A percentile compares a stretch with the other conserved stretches of the same genome.
These are phyloP conservation scores for Grosmannia clavigera DNA, from an alignment of 2,329 filamentous ascomycete genomes.

Conservation along the genomic window DNA sequence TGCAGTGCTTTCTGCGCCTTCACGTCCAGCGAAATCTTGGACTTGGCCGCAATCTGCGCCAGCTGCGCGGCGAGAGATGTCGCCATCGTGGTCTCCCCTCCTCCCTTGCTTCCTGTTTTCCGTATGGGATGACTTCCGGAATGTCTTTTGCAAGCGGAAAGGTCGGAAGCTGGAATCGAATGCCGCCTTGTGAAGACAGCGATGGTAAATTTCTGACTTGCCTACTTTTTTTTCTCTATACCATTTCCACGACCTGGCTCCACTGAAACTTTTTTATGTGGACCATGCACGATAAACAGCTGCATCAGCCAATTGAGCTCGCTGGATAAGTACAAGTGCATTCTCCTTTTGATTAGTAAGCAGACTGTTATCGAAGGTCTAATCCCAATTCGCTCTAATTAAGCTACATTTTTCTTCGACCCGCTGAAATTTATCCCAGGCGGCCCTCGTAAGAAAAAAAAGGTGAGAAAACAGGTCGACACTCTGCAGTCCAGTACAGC, in stretches of 20 bases:
- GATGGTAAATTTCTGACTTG: neutral
- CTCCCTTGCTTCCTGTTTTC: neutral
- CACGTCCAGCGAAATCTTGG: slow-evolving; percentile 80
- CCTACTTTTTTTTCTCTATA: slow-evolving; percentile 3
- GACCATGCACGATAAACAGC: neutral
- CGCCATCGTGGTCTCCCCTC: slow-evolving; percentile 12
- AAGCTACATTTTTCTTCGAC: neutral
- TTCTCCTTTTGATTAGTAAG: neutral
- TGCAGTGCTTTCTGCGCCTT: slow-evolving; percentile 88
- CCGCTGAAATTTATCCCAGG: neutral
- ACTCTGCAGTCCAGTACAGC: neutral
- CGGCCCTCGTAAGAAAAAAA: neutral
- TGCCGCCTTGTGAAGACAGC: neutral
- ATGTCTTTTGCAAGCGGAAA: neutral
- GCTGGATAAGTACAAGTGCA: neutral
- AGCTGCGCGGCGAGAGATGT: slow-evolving; percentile 83
- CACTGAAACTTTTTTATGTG: slow-evolving; percentile 1
- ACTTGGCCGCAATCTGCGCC: slow-evolving; percentile 80
- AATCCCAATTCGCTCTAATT: neutral
- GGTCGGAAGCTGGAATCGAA: neutral
- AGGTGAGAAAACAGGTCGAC: neutral
- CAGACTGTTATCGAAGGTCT: neutral
- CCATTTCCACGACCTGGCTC: slow-evolving; percentile 1
- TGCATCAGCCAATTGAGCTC: neutral
- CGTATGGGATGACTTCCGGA: neutral